A percentile compares a stretch with the other conserved stretches of the same genome.
phyloP scores from a whole-genome alignment of 495 filamentous ascomycete genomes.

The Penicillium robsamsonii region DNA sequence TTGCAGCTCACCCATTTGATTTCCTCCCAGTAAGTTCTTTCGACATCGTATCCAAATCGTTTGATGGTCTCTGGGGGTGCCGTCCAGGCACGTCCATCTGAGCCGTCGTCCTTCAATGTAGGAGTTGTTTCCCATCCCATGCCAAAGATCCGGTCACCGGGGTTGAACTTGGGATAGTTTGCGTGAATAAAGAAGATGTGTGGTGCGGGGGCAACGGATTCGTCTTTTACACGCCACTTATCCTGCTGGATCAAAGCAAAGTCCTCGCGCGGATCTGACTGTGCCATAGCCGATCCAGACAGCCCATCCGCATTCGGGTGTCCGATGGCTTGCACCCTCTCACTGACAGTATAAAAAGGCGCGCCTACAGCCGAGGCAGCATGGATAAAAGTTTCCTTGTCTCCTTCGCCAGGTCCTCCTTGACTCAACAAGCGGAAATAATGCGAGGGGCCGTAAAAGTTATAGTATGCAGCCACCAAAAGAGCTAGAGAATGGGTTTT shows the following conservation, averaged over 20 bases:
- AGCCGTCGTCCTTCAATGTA: constrained; percentile 38
- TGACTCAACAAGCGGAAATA: constrained; percentile 60
- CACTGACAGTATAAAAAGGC: constrained; percentile 52
- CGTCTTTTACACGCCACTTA: constrained; percentile 41
- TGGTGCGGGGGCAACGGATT: constrained; percentile 28
- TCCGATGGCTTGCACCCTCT: constrained; percentile 41
- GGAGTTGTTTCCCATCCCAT: constrained; percentile 40
- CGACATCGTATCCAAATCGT: constrained; percentile 51
- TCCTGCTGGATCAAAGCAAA: constrained; percentile 35
- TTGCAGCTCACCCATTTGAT: constrained; percentile 50
- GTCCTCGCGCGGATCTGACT: constrained; percentile 49
- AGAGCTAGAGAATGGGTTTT: constrained; percentile 50
- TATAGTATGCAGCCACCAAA: constrained; percentile 62
- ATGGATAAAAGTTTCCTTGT: constrained; percentile 63
- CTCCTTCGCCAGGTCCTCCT: constrained; percentile 56
- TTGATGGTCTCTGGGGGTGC: constrained; percentile 34
- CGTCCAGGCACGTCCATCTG: constrained; percentile 43
- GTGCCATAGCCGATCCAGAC: constrained; percentile 42
- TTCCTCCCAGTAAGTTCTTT: constrained; percentile 53
- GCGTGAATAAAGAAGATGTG: constrained; percentile 54
- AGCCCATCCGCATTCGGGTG: constrained; percentile 34
- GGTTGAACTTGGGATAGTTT: constrained; percentile 56
- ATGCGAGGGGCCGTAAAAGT: constrained; percentile 56
- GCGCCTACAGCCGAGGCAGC: constrained; percentile 51
- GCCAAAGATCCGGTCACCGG: constrained; percentile 44